A percentile compares a stretch with the other conserved stretches of the same genome.
Evolutionary conservation across 176 grass and related monocot genomes (phyloP).

Genomic region (Secale cereale): DNA sequence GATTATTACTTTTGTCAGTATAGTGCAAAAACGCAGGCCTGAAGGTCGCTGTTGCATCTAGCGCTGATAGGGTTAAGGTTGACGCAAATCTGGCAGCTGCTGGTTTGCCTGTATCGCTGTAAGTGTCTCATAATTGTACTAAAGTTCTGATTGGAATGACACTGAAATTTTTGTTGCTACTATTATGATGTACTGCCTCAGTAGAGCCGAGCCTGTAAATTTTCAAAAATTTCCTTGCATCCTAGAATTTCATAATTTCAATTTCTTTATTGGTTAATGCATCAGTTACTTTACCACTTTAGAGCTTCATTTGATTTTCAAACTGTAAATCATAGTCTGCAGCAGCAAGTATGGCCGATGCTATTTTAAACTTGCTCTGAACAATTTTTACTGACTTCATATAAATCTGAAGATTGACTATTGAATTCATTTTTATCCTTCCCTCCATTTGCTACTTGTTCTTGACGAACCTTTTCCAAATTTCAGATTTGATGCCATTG

Average conservation of each 20-base stretch:
- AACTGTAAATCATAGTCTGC: background rate
- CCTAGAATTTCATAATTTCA: background rate
- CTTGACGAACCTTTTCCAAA: constrained; percentile 22
- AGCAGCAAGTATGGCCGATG: background rate
- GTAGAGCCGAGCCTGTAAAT: background rate
- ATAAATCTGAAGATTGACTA: constrained; percentile 8
- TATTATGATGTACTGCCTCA: background rate
- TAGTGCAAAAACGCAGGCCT: constrained; percentile 89
- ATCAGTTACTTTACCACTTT: background rate
- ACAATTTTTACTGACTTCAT: background rate
- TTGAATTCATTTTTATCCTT: background rate
- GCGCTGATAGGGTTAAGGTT: constrained; percentile 90
- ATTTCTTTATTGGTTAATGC: background rate
- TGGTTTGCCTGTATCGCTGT: constrained; percentile 72
- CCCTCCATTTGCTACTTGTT: background rate
- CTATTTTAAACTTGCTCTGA: background rate
- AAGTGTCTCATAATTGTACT: constrained; percentile 11
- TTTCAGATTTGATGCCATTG: constrained; percentile 92
- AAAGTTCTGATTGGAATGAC: background rate
- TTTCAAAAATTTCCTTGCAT: constrained; percentile 3
- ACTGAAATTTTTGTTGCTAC: background rate
- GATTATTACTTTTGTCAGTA: constrained; percentile 12
- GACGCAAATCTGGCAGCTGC: constrained; percentile 92
- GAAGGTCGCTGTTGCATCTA: constrained; percentile 96
- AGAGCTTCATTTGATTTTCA: background rate